Evolutionary conservation across 495 filamentous ascomycete genomes (phyloP).

Genomic region (Patellaria atrata): DNA sequence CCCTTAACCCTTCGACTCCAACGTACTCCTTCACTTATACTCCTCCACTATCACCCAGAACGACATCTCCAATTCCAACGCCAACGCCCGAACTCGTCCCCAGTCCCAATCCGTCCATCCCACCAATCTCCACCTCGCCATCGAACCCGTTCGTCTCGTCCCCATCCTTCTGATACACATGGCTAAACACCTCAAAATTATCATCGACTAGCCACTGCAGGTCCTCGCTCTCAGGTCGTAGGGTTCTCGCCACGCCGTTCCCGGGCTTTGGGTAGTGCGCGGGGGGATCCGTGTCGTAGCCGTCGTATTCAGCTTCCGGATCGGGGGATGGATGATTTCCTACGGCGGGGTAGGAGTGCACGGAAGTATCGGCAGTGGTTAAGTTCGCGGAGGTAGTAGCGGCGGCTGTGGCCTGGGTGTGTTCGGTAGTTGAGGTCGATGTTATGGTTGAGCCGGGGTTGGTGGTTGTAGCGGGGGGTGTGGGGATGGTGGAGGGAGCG

Average conservation of each 20-base stretch:
- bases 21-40: no score
- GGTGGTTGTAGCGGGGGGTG: constrained; percentile 6
- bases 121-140: no score
- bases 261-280: constrained; percentile 27
- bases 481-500: not conserved
- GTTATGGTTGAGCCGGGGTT: constrained; percentile 1
- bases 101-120: no score
- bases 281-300: constrained; percentile 25
- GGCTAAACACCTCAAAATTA: constrained; percentile 27
- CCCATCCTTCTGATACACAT: constrained; percentile 20
- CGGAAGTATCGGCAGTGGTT: not conserved
- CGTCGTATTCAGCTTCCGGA: constrained; percentile 16
- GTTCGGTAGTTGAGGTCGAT: constrained; percentile 4
- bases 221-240: constrained; percentile 27
- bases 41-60: no score
- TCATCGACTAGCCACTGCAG: constrained; percentile 29
- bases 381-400: not conserved
- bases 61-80: no score
- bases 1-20: no score
- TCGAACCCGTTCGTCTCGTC: constrained; percentile 8
- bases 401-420: constrained; percentile 6
- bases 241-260: constrained; percentile 24
- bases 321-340: not conserved
- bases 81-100: no score
- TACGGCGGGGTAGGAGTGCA: not conserved